A percentile compares a stretch with the other conserved stretches of the same genome.
Conservation (phyloP, 208 protist species). For the Wallacemonas collosoma region DNA sequence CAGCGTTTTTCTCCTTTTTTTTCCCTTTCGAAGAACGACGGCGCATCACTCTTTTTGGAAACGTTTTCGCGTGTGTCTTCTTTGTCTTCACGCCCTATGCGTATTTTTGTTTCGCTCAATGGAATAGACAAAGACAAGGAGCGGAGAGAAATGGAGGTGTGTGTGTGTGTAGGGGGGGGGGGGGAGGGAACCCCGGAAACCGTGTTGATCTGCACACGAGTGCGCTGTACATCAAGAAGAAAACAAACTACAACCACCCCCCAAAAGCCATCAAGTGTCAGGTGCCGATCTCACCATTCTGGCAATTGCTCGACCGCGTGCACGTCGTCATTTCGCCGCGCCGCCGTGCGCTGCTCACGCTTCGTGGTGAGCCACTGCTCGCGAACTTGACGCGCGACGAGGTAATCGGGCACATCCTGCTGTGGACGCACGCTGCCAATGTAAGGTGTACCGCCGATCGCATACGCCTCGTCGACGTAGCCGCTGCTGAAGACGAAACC, state of each 20-base stretch:
- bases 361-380: slow-evolving; percentile 25
- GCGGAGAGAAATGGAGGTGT: background rate
- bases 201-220: background rate
- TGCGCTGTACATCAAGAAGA: background rate
- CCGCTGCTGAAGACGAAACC: slow-evolving; percentile 18
- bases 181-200: background rate
- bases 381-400: slow-evolving; percentile 13
- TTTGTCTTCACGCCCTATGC: too few species aligned
- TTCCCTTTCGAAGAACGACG: too few species aligned
- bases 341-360: slow-evolving; percentile 14
- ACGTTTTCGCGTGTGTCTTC: too few species aligned
- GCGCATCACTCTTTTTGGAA: too few species aligned
- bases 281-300: slow-evolving; percentile 27
- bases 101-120: background rate
- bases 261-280: background rate
- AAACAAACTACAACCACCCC: background rate
- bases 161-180: background rate
- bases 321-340: slow-evolving; percentile 29
- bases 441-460: slow-evolving; percentile 4
- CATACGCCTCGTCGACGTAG: slow-evolving; percentile 17
- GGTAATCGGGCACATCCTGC: slow-evolving; percentile 1
- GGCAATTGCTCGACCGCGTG: slow-evolving; percentile 44
- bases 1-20: too few species aligned
- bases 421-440: slow-evolving; percentile 7
- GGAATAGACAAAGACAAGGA: background rate